Evolutionary conservation across 2,329 filamentous ascomycete genomes (phyloP), one percentile per base, ranked within the genome.

Genomic region (Verticillium nonalfalfae): DNA sequence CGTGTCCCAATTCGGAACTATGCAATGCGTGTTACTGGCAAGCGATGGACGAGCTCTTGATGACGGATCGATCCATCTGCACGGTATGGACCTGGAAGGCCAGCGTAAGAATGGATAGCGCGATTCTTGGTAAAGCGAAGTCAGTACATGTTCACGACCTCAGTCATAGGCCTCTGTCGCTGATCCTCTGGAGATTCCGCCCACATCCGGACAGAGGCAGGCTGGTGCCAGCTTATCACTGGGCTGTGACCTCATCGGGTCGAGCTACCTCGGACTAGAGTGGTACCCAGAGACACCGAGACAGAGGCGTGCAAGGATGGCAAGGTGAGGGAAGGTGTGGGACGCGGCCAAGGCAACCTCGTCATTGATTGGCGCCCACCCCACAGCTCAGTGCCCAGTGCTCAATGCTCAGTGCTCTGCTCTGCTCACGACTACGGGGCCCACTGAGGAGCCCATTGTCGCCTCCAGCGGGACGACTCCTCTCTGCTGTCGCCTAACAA

Each of bases 391-490:
- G 18, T 36, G 31, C 31, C 15, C 34, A 14, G 7, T 38, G n/a
- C 38, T 36, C 56, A 10, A 33, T 56, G 7, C 35, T 38, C 34
- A 34, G 21, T 21, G 21, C 21, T 21, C 54, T 18, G 18, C 54
- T 34, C 34, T 45, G 18, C 21, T 34, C 55, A 21, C 21, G 39
- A 15, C 57, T 21, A 33, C 39, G 31, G 15, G 56, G 57, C 31
- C 38, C 40, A 57, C 33, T 35, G 35, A 57, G 31, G 18, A 21
- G 57, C 38, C 39, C 57, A 45, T 26, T 58, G 40, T 40, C 14
- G 45, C 45, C 38, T 39, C 40, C 33, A 58, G 57, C 45, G 57
- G 57, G 57, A 58, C 57, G 57, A 58, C 57, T 50, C 57, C 57
- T 50, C 57, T 50, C 57, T 21, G 45, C n/a, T 31, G 39, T 45